Percentiles rank a stretch among this genome's conserved stretches.
Conservation (phyloP, 1,139 yeast species). For the Protomyces pachydermus region DNA sequence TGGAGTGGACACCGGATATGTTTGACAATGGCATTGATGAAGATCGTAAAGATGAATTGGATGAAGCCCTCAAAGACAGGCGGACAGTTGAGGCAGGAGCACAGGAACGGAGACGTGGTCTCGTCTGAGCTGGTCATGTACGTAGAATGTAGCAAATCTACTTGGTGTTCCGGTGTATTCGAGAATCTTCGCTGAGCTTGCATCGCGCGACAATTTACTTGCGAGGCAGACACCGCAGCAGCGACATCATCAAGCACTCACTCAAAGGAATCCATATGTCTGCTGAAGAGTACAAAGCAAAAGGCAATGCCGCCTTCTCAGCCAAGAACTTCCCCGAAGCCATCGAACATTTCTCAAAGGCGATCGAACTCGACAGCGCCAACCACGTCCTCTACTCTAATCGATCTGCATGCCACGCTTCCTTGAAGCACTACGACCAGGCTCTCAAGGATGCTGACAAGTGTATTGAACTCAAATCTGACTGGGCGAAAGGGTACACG, state of each 20-base stretch:
- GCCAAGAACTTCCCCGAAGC: slow-evolving; percentile 81
- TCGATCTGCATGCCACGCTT: slow-evolving; percentile 88
- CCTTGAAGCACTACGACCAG: slow-evolving; percentile 62
- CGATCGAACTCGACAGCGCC: slow-evolving; percentile 87
- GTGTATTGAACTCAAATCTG: slow-evolving; percentile 69
- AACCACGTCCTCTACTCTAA: slow-evolving; percentile 80
- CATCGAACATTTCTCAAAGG: slow-evolving; percentile 65
- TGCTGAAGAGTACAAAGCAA: slow-evolving; percentile 50
- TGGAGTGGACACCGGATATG: slow-evolving; percentile 83
- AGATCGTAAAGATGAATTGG: slow-evolving; percentile 50
- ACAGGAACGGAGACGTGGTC: slow-evolving; percentile 18
- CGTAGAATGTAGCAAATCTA: too few species aligned
- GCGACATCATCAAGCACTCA: not conserved
- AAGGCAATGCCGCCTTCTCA: slow-evolving; percentile 84
- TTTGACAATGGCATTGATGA: slow-evolving; percentile 50
- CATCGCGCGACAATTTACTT: too few species aligned
- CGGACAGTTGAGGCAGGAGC: slow-evolving; percentile 3
- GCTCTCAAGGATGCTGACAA: slow-evolving; percentile 82
- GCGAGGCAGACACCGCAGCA: not conserved
- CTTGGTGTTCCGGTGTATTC: not conserved
- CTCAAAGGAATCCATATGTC: slow-evolving; percentile 10
- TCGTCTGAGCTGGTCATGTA: not conserved
- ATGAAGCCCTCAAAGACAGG: slow-evolving; percentile 28
- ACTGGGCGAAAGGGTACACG: slow-evolving; percentile 93
- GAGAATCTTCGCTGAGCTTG: not conserved